Conservation (phyloP, 2,329 filamentous ascomycete genomes). For the Pezicula neosporulosa region DNA sequence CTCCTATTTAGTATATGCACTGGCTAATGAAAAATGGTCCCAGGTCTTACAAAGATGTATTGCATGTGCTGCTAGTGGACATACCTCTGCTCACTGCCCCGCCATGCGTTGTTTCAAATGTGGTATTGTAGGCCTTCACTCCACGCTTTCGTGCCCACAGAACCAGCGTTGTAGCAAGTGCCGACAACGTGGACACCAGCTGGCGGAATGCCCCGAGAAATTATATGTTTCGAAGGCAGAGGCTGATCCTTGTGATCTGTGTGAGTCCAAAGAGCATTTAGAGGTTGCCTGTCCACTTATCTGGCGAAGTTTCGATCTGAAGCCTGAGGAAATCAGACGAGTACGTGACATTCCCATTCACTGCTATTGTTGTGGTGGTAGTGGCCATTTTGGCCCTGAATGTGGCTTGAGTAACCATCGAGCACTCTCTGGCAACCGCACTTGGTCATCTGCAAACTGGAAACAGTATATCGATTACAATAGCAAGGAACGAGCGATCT, state of each 20-base stretch:
- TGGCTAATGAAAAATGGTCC: too few relatives aligned
- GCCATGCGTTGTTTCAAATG: constrained; percentile 46
- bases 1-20: too few relatives aligned
- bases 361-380: constrained; percentile 53
- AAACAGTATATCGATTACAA: constrained; percentile 45
- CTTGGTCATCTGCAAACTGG: constrained; percentile 50
- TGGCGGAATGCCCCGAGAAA: constrained; percentile 50
- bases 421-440: constrained; percentile 33
- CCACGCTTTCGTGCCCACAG: constrained; percentile 46
- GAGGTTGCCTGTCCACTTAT: constrained; percentile 57
- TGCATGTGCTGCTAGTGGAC: constrained; percentile 46
- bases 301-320: constrained; percentile 54
- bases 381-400: constrained; percentile 54
- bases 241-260: constrained; percentile 57
- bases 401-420: constrained; percentile 35
- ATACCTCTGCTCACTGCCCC: constrained; percentile 43
- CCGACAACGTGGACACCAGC: constrained; percentile 56
- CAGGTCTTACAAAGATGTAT: constrained; percentile 37
- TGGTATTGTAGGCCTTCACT: constrained; percentile 38
- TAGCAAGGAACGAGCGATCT: constrained; percentile 27
- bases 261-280: constrained; percentile 50
- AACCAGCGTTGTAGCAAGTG: constrained; percentile 55
- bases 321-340: constrained; percentile 37
- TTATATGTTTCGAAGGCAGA: constrained; percentile 49
- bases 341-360: constrained; percentile 47